These are phyloP conservation scores for Rutstroemia sp. DNA, from an alignment of 2,329 filamentous ascomycete genomes.

Conservation along the genomic window DNA sequence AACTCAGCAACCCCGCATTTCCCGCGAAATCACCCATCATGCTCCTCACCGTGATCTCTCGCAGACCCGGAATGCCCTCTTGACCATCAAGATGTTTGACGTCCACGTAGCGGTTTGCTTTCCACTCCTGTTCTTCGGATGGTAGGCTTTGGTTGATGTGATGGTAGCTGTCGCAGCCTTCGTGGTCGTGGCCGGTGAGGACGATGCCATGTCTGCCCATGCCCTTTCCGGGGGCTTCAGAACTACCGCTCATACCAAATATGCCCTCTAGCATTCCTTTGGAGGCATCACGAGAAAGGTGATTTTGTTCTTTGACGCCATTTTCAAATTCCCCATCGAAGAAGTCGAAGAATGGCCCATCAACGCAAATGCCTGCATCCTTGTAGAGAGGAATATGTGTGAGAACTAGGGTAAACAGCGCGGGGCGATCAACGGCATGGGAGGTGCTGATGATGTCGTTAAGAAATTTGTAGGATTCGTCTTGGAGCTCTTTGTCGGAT, in stretches of 20 bases:
- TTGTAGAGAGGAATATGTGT: conserved; percentile 94
- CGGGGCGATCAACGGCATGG: conserved; percentile 50
- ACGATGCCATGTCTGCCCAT: conserved; percentile 68
- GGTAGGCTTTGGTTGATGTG: conserved; percentile 57
- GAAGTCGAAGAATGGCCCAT: conserved; percentile 77
- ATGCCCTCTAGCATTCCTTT: conserved; percentile 76
- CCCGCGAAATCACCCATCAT: conserved; percentile 99
- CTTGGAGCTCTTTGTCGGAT: conserved; percentile 57
- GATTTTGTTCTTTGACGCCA: conserved; percentile 84
- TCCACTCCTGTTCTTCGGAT: conserved; percentile 20
- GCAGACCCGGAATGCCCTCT: conserved; percentile 52
- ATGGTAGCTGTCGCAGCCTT: conserved; percentile 86
- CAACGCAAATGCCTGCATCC: conserved; percentile 70
- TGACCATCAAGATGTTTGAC: conserved; percentile 35
- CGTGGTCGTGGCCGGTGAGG: conserved; percentile 90
- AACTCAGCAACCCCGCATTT: conserved; percentile 78
- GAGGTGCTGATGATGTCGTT: conserved; percentile 60
- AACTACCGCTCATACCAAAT: conserved; percentile 65
- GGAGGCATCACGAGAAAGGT: conserved; percentile 67
- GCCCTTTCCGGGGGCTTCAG: conserved; percentile 50
- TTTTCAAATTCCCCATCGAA: conserved; percentile 57
- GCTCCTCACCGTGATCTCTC: conserved; percentile 88
- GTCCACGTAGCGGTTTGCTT: conserved; percentile 41
- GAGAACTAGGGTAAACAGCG: conserved; percentile 73
- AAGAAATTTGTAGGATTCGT: conserved; percentile 70